Conservation (phyloP, 2,329 filamentous ascomycete genomes). For the Penicillium sp. region DNA sequence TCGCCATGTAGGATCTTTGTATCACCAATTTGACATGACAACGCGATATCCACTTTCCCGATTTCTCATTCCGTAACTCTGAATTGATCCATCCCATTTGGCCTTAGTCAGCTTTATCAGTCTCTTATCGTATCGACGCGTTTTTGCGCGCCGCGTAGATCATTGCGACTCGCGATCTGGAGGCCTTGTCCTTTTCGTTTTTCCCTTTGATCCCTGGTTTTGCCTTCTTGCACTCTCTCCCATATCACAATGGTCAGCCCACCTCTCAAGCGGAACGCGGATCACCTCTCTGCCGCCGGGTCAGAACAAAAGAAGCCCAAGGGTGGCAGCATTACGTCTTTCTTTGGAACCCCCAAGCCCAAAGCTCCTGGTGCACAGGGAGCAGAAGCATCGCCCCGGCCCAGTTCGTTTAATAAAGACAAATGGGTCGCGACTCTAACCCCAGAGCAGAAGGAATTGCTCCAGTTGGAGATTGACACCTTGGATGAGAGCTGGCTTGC, state of each 20-base stretch:
- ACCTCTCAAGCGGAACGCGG: conserved; percentile 60
- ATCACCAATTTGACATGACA: not conserved
- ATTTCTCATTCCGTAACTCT: no score
- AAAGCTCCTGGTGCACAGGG: conserved; percentile 28
- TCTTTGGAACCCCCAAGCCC: conserved; percentile 69
- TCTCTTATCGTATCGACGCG: conserved; percentile 8
- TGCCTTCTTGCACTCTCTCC: not conserved
- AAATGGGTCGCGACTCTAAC: conserved; percentile 80
- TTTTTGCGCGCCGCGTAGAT: conserved; percentile 16
- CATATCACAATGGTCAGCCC: conserved; percentile 28
- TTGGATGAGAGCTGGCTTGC: conserved; percentile 87
- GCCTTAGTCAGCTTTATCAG: conserved; percentile 5
- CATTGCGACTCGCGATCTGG: not conserved
- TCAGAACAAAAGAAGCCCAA: conserved; percentile 64
- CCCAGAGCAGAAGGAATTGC: conserved; percentile 71
- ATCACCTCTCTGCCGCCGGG: conserved; percentile 36
- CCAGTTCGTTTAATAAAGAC: conserved; percentile 72
- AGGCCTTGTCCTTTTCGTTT: not conserved
- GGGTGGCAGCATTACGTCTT: conserved; percentile 73
- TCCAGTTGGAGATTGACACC: conserved; percentile 86
- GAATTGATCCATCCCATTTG: no score
- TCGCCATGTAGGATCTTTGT: conserved; percentile 15
- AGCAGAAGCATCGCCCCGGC: conserved; percentile 11
- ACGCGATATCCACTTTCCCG: no score
- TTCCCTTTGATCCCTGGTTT: not conserved